Percentiles rank a stretch among this genome's conserved stretches.
phyloP scores from a whole-genome alignment of 305 asterid species.

The Rubia occidens region DNA sequence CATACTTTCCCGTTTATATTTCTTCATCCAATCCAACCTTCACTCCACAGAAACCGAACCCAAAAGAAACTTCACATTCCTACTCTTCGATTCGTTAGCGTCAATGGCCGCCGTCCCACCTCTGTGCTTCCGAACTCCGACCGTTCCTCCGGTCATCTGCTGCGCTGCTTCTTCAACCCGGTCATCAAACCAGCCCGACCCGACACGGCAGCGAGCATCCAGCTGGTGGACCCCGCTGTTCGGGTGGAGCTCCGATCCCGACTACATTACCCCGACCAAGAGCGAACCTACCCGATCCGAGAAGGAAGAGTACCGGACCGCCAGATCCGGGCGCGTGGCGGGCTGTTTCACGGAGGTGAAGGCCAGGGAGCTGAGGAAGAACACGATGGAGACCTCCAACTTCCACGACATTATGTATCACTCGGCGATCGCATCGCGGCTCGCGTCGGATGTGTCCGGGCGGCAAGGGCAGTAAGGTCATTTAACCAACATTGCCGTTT shows the following conservation, averaged over 20 bases:
- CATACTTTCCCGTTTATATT: slow-evolving; percentile 4
- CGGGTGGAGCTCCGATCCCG: slow-evolving; percentile 58
- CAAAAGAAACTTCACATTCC: background rate
- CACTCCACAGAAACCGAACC: background rate
- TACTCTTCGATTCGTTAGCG: background rate
- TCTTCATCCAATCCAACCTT: background rate
- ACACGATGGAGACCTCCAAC: slow-evolving; percentile 35
- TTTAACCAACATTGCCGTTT: background rate
- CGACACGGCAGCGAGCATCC: slow-evolving; percentile 16
- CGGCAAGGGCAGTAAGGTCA: slow-evolving; percentile 10
- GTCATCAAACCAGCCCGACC: slow-evolving; percentile 19
- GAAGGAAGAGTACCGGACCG: slow-evolving; percentile 16
- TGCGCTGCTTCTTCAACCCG: slow-evolving; percentile 29
- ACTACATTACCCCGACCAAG: slow-evolving; percentile 31
- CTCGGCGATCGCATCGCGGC: slow-evolving; percentile 63
- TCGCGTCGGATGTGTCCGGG: slow-evolving; percentile 41
- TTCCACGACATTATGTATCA: slow-evolving; percentile 65
- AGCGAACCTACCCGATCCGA: slow-evolving; percentile 6
- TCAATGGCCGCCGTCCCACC: slow-evolving; percentile 18
- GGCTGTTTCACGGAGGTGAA: slow-evolving; percentile 57
- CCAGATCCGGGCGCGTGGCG: slow-evolving; percentile 24
- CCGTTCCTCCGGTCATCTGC: slow-evolving; percentile 34
- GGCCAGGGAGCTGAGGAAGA: slow-evolving; percentile 54
- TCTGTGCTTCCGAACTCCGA: slow-evolving; percentile 28
- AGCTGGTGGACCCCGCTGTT: slow-evolving; percentile 67